Evolutionary conservation across 2,329 filamentous ascomycete genomes (phyloP).

Genomic region (Scorias spongiosa): DNA sequence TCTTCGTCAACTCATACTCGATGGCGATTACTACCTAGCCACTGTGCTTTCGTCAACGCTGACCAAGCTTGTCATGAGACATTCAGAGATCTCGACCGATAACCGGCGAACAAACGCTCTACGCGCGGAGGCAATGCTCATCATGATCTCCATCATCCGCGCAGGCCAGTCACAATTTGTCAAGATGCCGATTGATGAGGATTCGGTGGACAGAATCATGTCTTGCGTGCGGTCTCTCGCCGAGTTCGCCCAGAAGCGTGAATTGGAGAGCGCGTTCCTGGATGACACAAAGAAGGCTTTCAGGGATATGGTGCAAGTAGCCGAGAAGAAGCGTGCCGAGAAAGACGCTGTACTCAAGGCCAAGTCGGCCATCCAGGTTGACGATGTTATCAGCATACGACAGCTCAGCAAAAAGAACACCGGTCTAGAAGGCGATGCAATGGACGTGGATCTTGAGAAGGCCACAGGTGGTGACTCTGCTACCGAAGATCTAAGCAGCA

Average conservation of each 20-base stretch:
- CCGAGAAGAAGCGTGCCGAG: conserved; percentile 94
- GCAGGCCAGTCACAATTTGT: conserved; percentile 98
- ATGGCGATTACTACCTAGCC: conserved; percentile 92
- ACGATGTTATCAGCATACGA: conserved; percentile 84
- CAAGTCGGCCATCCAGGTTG: conserved; percentile 86
- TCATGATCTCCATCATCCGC: conserved; percentile 97
- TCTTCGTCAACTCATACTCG: conserved; percentile 82
- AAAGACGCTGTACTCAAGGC: conserved; percentile 87
- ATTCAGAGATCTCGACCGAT: conserved; percentile 82
- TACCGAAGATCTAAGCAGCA: conserved; percentile 77
- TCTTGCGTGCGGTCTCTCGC: conserved; percentile 84
- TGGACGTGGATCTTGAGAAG: conserved; percentile 84
- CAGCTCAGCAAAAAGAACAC: conserved; percentile 87
- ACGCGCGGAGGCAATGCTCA: conserved; percentile 93
- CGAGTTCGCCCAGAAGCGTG: conserved; percentile 78
- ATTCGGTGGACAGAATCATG: conserved; percentile 98
- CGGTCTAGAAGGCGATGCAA: conserved; percentile 49
- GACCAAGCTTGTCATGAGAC: conserved; percentile 94
- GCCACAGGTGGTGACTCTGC: conserved; percentile 81
- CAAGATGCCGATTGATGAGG: conserved; percentile 92
- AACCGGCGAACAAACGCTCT: conserved; percentile 80
- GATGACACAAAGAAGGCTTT: conserved; percentile 93
- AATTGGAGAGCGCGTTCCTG: conserved; percentile 81
- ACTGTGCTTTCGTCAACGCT: conserved; percentile 91
- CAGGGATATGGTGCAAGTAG: conserved; percentile 88